Percentiles rank a stretch among this genome's conserved stretches.
These are phyloP conservation scores for Knoxdaviesia capensis DNA, from an alignment of 2,329 filamentous ascomycete species.

Conservation along the genomic window DNA sequence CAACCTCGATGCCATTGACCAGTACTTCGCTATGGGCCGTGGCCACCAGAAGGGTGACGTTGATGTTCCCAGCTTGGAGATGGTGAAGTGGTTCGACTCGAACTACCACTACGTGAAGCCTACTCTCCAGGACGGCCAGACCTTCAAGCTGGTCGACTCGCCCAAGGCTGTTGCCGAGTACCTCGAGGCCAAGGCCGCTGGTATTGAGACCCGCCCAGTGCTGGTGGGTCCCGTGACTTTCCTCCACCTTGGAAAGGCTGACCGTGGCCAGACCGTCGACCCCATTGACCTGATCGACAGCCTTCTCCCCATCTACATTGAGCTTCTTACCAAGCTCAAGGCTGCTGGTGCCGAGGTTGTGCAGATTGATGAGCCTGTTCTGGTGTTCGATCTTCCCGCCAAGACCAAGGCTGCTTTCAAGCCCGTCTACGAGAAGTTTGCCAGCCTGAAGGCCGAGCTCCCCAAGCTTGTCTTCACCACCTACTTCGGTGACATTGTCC, in stretches of 20 bases:
- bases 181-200: conserved; percentile 93
- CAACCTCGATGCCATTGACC: conserved; percentile 71
- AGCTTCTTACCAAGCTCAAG: conserved; percentile 88
- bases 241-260: conserved; percentile 93
- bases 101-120: conserved; percentile 99
- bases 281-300: conserved; percentile 88
- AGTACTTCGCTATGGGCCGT: conserved; percentile 99
- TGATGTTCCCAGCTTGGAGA: conserved; percentile 88
- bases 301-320: conserved; percentile 83
- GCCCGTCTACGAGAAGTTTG: conserved; percentile 84
- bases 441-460: conserved; percentile 54
- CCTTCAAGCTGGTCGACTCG: conserved; percentile 69
- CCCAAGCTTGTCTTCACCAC: conserved; percentile 83
- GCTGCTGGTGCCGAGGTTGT: conserved; percentile 87
- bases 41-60: conserved; percentile 89
- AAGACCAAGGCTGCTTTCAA: conserved; percentile 96
- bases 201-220: conserved; percentile 81
- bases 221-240: conserved; percentile 92
- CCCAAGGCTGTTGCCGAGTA: conserved; percentile 93
- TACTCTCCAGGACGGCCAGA: conserved; percentile 90
- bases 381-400: conserved; percentile 80
- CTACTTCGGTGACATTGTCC: conserved; percentile 98
- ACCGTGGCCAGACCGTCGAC: conserved; percentile 81
- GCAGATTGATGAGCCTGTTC: conserved; percentile 94
- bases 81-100: conserved; percentile 99